Evolutionary conservation across 441 rosid species (phyloP).

Genomic region (Arabidopsis lyrata): DNA sequence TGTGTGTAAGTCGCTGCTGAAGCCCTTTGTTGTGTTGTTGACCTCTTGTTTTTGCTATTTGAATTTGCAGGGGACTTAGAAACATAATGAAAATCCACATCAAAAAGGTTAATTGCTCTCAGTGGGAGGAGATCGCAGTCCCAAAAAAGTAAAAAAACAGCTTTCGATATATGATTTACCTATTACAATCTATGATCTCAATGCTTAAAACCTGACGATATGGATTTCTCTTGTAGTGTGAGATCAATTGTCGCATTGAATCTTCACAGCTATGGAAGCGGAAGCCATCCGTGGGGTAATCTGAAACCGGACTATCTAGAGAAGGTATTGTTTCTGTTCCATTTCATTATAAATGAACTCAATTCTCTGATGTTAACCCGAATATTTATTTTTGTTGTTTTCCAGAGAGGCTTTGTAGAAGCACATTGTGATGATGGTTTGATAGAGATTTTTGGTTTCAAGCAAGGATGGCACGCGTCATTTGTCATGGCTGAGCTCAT

Average conservation of each 20-base stretch:
- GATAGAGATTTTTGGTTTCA: constrained; percentile 89
- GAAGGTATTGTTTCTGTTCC: constrained; percentile 60
- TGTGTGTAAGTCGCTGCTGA: neutral
- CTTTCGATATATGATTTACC: neutral
- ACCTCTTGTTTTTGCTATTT: constrained; percentile 1
- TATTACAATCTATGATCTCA: constrained; percentile 12
- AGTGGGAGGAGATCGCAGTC: constrained; percentile 86
- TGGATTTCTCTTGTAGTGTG: constrained; percentile 59
- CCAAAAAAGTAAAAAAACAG: constrained; percentile 69
- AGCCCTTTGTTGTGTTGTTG: constrained; percentile 15
- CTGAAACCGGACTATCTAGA: constrained; percentile 80
- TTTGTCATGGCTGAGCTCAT: constrained; percentile 99
- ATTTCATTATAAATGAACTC: neutral
- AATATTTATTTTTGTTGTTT: neutral
- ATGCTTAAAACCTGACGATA: neutral
- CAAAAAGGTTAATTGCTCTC: constrained; percentile 73
- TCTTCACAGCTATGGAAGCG: constrained; percentile 95
- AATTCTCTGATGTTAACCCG: neutral
- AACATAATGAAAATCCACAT: constrained; percentile 80
- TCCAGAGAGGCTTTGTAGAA: constrained; percentile 89
- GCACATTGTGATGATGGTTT: constrained; percentile 95
- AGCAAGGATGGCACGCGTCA: constrained; percentile 99
- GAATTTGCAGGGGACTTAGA: constrained; percentile 74
- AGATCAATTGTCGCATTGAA: constrained; percentile 92
- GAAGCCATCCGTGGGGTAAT: constrained; percentile 95